Evolutionary conservation across 2,329 filamentous ascomycete genomes (phyloP), one percentile per base, ranked within the genome.

Genomic region (Trichophyton rubrum): DNA sequence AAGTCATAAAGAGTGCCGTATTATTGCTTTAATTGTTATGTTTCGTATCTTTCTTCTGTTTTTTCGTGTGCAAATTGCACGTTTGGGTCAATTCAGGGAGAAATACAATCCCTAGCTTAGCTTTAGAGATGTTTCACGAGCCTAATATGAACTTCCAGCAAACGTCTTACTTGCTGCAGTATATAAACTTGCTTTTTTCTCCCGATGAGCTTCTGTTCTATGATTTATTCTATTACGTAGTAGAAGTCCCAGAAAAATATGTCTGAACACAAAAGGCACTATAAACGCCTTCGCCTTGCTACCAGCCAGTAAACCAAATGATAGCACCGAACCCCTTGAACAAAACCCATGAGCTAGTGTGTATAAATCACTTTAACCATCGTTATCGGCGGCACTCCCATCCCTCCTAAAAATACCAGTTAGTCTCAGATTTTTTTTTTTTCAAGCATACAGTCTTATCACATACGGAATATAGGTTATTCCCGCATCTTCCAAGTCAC

Each of bases 381-480:
- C 75, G 62, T 78, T 76, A 61, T 79, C 77, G 49, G 72, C 68
- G 17, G 72, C 74, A 61, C 74, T 78, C 59, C 77, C 77, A 65
- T 79, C 77, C 64, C 77, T 71, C 62, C 74, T 76, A 64, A 45
- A n/a, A 58, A 24, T 13, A 24, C 27, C 24, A 61, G 62, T 51
- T 43, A 38, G 15, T 7, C 11, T 30, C n/a, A n/a, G n/a, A 38
- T 13, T 3, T 13, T 22, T 24, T 35, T 38, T 15, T 33, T 30
- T 27, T 27, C 49, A 45, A 43, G 43, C 15, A 17, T 15, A 7
- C 30, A 3, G 9, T 9, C 3, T 22, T 1, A 17, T 13, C 20
- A 71, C 79, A 66, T 71, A 80, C 77, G 83, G 82, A 49, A 85
- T 78, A 66, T 85, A 85, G 69, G 80, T 81, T 57, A 85, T 75